A percentile compares a stretch with the other conserved stretches of the same genome.
phyloP scores from a whole-genome alignment of 1,284 basidiomycete species.

The Hemileia vastatrix region DNA sequence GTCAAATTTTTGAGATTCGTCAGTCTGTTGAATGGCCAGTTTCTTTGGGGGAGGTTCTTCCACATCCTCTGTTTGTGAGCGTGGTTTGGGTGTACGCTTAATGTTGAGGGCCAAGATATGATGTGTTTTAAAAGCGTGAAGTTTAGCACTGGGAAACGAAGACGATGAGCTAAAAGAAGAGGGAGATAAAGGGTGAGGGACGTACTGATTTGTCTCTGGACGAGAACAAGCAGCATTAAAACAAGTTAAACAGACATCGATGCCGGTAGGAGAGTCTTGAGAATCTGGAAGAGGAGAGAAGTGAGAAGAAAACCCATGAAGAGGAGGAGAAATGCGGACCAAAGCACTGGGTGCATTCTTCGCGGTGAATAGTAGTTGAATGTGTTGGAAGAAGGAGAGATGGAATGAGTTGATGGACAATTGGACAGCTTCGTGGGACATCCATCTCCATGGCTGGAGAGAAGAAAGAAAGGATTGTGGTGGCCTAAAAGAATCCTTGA shows the following conservation, averaged over 20 bases:
- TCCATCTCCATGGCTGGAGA: too few species aligned
- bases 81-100: conserved; percentile 60
- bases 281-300: neutral
- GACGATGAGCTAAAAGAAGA: neutral
- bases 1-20: conserved; percentile 80
- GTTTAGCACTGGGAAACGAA: conserved; percentile 32
- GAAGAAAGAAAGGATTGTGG: too few species aligned
- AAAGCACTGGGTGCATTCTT: conserved; percentile 93
- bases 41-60: conserved; percentile 80
- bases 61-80: conserved; percentile 49
- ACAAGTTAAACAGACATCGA: conserved; percentile 83
- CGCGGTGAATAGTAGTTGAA: conserved; percentile 55
- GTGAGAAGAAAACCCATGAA: conserved; percentile 8
- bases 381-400: too few species aligned
- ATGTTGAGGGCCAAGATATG: conserved; percentile 75
- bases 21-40: conserved; percentile 72
- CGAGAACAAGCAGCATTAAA: conserved; percentile 80
- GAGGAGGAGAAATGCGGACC: conserved; percentile 47
- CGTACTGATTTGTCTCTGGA: conserved; percentile 52
- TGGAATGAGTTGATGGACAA: too few species aligned
- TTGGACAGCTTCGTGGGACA: too few species aligned
- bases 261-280: conserved; percentile 63
- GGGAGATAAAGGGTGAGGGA: conserved; percentile 49
- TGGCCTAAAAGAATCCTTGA: too few species aligned
- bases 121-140: conserved; percentile 60